phyloP scores from a whole-genome alignment of 441 rosid species.

The Aleurites moluccanus region DNA sequence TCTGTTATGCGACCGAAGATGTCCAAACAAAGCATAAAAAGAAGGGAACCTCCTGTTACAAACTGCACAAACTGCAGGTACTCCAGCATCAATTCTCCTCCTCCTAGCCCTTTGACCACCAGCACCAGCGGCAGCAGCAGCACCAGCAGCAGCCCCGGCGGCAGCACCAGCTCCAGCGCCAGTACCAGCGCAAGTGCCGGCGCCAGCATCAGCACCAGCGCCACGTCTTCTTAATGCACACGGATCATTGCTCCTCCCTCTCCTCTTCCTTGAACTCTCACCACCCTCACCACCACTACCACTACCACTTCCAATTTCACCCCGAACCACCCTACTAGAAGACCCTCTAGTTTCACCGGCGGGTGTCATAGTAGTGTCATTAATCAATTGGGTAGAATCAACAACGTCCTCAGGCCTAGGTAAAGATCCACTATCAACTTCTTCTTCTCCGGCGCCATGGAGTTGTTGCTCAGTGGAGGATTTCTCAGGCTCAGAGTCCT shows the following conservation, averaged over 20 bases:
- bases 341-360: neutral
- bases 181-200: neutral
- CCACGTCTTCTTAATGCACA: neutral
- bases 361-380: neutral
- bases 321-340: neutral
- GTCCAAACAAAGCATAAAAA: neutral
- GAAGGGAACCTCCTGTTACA: neutral
- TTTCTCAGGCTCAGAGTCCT: neutral
- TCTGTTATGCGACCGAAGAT: neutral
- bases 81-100: neutral
- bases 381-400: neutral
- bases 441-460: neutral
- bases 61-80: slow-evolving; percentile 2
- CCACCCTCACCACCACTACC: neutral
- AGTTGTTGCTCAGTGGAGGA: neutral
- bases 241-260: neutral
- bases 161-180: neutral
- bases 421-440: neutral
- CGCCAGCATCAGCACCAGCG: neutral
- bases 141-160: neutral
- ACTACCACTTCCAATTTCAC: neutral
- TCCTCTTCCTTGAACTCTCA: neutral
- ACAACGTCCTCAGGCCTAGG: neutral
- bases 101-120: neutral
- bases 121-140: neutral